Base-by-base conservation (phyloP, 2,329 filamentous ascomycete genomes). In the Colletotrichum eleusines region DNA sequence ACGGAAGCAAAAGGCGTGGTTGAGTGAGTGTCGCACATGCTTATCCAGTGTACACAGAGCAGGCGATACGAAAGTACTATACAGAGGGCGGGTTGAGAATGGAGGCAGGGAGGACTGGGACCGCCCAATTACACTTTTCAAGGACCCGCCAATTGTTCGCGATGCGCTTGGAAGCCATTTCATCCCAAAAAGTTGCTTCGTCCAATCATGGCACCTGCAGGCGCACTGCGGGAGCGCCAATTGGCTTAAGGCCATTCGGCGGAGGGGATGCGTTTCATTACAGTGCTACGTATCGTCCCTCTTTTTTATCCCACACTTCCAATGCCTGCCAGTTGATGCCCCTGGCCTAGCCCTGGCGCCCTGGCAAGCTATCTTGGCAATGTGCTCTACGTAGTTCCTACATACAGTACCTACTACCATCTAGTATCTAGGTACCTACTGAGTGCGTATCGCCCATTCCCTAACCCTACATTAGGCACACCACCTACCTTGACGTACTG, bases 181-280 rank as follows among this genome's bases (percentile, higher is more conserved):
- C 63, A 26, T 69, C 55, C 63, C 48, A 60, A 61, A 33, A 48
- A 28, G 66, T 26, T 40, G 40, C 40, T 66, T 66, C 67, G 50
- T 66, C 67, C 67, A 69, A 69, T 66, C 40, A 69, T 60, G 63
- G 51, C 55, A 55, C 40, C 54, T 66, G 48, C 40, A 55, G 46
- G 40, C 42, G 16, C 46, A 61, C 6, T 11, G 51, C 40, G 53
- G 61, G 44, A 59, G 61, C 53, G 66, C 53, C 66, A 58, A 53
- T 46, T 58, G 53, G 60, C 31, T 26, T 69, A 65, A 61, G 28
- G 61, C 57, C 51, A 61, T 26, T 33, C 12, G 44, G 20, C 23
- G 26, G 40, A 48, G 67, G 63, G 20, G 40, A 44, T 46, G 23
- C 31, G 59, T 50, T 40, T 55, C 48, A 68, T 55, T 57, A 28